Conservation (phyloP, 352 stramenopile genomes). For the Phytophthora tentaculata region DNA sequence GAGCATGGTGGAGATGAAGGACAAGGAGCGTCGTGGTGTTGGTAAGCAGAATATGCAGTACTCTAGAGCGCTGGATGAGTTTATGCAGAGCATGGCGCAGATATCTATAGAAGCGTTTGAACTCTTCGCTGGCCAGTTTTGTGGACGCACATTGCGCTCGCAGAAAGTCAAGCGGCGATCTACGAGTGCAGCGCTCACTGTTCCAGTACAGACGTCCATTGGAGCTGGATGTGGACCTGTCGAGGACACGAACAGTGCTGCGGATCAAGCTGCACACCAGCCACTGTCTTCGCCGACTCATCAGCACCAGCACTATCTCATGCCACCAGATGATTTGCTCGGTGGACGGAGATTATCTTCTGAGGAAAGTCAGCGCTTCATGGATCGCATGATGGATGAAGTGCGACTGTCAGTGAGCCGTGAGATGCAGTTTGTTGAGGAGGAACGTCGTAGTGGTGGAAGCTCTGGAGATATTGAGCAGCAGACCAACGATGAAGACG, state of each 20-base stretch:
- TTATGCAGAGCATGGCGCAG: constrained; percentile 68
- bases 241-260: constrained; percentile 15
- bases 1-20: constrained; percentile 85
- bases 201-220: constrained; percentile 10
- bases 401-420: constrained; percentile 57
- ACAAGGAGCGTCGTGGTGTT: constrained; percentile 80
- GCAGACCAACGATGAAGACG: constrained; percentile 31
- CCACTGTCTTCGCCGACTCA: constrained; percentile 19
- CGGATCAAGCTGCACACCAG: constrained; percentile 10
- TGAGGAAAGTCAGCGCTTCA: constrained; percentile 80
- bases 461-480: constrained; percentile 20
- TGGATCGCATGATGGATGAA: constrained; percentile 82
- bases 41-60: constrained; percentile 91
- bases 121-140: constrained; percentile 78
- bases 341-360: constrained; percentile 47
- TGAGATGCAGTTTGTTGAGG: constrained; percentile 49
- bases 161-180: constrained; percentile 76
- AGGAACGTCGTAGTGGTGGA: constrained; percentile 11
- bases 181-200: constrained; percentile 11
- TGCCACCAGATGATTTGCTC: constrained; percentile 60
- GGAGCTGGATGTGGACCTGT: constrained; percentile 1
- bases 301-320: constrained; percentile 48
- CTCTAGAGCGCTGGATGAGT: constrained; percentile 68
- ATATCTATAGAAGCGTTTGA: constrained; percentile 80
- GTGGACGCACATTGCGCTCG: constrained; percentile 71